Percentiles rank a stretch among this genome's conserved stretches.
phyloP scores from a whole-genome alignment of 805 yeast genomes.

The Ogataea methylovora region DNA sequence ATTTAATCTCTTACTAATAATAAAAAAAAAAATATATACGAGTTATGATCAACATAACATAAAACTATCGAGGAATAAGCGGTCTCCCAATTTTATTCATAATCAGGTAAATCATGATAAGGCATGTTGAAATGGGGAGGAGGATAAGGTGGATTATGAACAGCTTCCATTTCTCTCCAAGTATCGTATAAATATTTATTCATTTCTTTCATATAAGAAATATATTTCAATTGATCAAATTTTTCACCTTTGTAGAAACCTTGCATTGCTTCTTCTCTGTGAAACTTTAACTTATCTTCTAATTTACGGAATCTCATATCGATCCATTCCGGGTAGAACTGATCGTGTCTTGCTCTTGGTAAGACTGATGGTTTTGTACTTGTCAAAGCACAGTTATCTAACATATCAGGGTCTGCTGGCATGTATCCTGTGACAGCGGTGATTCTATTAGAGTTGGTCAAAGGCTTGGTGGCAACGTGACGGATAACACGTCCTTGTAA shows the following conservation, averaged over 20 bases:
- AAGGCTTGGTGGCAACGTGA: conserved; percentile 42
- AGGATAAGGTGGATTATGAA: conserved; percentile 23
- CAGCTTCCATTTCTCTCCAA: conserved; percentile 28
- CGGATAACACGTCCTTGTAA: conserved; percentile 40
- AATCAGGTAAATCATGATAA: conserved; percentile 11
- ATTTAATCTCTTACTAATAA: no score
- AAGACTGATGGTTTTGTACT: conserved; percentile 28
- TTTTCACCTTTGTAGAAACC: conserved; percentile 13
- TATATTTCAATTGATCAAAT: conserved; percentile 21
- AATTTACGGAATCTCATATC: conserved; percentile 24
- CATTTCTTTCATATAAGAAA: conserved; percentile 22
- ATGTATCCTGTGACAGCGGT: conserved; percentile 25
- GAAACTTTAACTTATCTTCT: conserved; percentile 17
- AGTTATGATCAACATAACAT: no score
- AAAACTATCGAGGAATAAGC: no score
- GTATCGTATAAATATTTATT: conserved; percentile 21
- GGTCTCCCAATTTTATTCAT: background rate
- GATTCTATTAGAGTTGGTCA: conserved; percentile 27
- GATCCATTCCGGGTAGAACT: conserved; percentile 28
- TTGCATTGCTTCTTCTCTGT: conserved; percentile 12
- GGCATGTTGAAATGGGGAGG: conserved; percentile 19
- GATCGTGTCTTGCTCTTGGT: conserved; percentile 26
- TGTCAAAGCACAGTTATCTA: conserved; percentile 27
- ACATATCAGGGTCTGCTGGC: conserved; percentile 17
- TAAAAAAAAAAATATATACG: no score